Evolutionary conservation across 805 yeast genomes (phyloP).

Genomic region (Hemisphaericaspora nanyangensis): DNA sequence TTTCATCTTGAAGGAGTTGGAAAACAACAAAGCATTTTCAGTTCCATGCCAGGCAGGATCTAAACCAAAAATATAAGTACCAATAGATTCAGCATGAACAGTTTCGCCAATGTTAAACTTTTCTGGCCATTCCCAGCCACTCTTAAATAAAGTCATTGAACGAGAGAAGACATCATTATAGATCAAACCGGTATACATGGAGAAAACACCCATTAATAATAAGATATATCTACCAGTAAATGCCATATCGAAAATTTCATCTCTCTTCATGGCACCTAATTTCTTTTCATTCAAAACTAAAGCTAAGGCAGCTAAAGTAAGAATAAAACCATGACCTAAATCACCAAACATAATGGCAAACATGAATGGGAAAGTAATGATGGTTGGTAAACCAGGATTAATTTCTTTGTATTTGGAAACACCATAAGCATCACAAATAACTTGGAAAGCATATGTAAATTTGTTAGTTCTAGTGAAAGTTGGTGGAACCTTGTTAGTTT

Average conservation of each 20-base stretch:
- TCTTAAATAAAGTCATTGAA: conserved; percentile 79
- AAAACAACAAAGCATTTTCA: conserved; percentile 83
- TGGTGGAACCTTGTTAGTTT: conserved; percentile 86
- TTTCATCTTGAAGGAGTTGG: conserved; percentile 97
- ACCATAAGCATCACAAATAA: conserved; percentile 94
- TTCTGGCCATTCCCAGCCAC: conserved; percentile 95
- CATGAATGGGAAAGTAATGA: conserved; percentile 96
- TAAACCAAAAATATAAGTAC: conserved; percentile 79
- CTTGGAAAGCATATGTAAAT: conserved; percentile 89
- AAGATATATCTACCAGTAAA: conserved; percentile 88
- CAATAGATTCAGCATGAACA: conserved; percentile 60
- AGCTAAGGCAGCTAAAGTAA: conserved; percentile 66
- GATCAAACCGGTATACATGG: conserved; percentile 91
- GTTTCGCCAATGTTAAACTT: conserved; percentile 65
- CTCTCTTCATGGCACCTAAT: conserved; percentile 67
- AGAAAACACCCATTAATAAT: conserved; percentile 87
- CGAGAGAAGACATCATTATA: conserved; percentile 93
- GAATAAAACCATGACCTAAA: conserved; percentile 88
- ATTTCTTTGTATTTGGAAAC: conserved; percentile 90
- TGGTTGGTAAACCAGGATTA: conserved; percentile 92
- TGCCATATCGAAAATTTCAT: conserved; percentile 96
- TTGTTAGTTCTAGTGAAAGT: conserved; percentile 93
- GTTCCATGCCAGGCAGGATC: conserved; percentile 98
- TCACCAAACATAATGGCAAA: conserved; percentile 99
- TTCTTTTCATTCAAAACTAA: conserved; percentile 73